A percentile compares a stretch with the other conserved stretches of the same genome.
These are phyloP conservation scores for Backusella tuberculispora DNA, from an alignment of 192 early-diverging fungal species.

Conservation along the genomic window DNA sequence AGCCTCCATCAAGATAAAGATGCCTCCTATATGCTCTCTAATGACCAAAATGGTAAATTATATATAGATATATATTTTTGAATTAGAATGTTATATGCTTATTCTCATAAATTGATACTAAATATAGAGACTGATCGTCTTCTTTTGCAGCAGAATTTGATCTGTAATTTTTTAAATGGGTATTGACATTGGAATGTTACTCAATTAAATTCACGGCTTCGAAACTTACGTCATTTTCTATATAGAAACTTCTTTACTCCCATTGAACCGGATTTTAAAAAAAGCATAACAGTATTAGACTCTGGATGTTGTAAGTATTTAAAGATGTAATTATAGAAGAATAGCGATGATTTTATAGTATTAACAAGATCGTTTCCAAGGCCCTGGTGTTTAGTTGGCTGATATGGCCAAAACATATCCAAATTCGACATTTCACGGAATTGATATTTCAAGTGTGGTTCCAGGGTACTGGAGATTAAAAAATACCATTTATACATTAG, in stretches of 20 bases:
- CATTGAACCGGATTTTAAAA: slow-evolving; percentile 15
- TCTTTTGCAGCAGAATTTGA: not conserved
- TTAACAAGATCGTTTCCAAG: not conserved
- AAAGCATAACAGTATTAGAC: slow-evolving; percentile 34
- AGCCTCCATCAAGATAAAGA: slow-evolving; percentile 45
- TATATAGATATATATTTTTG: not conserved
- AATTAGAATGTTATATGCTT: not conserved
- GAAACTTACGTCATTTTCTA: not conserved
- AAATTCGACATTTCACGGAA: slow-evolving; percentile 47
- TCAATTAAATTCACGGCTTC: not conserved
- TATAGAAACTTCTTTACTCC: slow-evolving; percentile 30
- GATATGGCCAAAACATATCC: slow-evolving; percentile 56
- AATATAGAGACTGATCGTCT: slow-evolving; percentile 8
- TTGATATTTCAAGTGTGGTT: slow-evolving; percentile 49
- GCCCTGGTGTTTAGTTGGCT: slow-evolving; percentile 37
- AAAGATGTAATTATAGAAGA: too few relatives aligned
- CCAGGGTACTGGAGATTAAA: slow-evolving; percentile 22
- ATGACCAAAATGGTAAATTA: slow-evolving; percentile 46
- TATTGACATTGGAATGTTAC: slow-evolving; percentile 7
- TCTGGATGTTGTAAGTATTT: slow-evolving; percentile 24
- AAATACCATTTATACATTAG: slow-evolving; percentile 21
- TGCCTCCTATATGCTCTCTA: slow-evolving; percentile 46
- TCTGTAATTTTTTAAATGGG: not conserved
- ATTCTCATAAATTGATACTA: too few relatives aligned
- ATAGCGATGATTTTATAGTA: not conserved